A percentile compares a stretch with the other conserved stretches of the same genome.
phyloP scores from a whole-genome alignment of 169 alveolate genomes.

The Amoebophrya sp. region DNA sequence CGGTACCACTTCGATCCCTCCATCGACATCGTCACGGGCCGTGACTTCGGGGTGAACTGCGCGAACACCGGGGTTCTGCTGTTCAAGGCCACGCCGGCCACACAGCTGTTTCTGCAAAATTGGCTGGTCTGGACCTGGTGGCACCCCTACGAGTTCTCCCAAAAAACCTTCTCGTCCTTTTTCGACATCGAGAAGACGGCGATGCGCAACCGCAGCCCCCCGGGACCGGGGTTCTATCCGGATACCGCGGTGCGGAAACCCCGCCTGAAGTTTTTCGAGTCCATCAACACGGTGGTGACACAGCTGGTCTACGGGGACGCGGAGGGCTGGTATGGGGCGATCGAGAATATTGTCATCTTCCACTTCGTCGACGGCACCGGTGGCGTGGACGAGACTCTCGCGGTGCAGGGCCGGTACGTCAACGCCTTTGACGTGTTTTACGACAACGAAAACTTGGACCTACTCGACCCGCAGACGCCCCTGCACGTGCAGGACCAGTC shows the following conservation, averaged over 20 bases:
- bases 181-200: neutral
- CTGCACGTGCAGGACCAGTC: neutral
- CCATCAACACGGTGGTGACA: neutral
- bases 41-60: conserved; percentile 28
- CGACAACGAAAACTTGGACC: neutral
- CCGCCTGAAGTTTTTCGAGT: neutral
- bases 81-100: conserved; percentile 12
- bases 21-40: neutral
- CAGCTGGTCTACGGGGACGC: neutral
- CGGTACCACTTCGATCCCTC: neutral
- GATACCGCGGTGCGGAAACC: conserved; percentile 27
- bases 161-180: conserved; percentile 20
- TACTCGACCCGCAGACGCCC: neutral
- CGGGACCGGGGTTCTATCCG: neutral
- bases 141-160: conserved; percentile 36
- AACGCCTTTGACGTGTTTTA: conserved; percentile 28
- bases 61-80: conserved; percentile 26
- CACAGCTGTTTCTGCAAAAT: neutral
- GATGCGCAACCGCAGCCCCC: neutral
- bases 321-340: conserved; percentile 33
- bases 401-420: neutral
- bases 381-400: neutral
- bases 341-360: conserved; percentile 3
- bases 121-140: conserved; percentile 29
- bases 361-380: conserved; percentile 39